phyloP scores from a whole-genome alignment of 2,329 filamentous ascomycete species.

The Gaeumannomyces tritici region DNA sequence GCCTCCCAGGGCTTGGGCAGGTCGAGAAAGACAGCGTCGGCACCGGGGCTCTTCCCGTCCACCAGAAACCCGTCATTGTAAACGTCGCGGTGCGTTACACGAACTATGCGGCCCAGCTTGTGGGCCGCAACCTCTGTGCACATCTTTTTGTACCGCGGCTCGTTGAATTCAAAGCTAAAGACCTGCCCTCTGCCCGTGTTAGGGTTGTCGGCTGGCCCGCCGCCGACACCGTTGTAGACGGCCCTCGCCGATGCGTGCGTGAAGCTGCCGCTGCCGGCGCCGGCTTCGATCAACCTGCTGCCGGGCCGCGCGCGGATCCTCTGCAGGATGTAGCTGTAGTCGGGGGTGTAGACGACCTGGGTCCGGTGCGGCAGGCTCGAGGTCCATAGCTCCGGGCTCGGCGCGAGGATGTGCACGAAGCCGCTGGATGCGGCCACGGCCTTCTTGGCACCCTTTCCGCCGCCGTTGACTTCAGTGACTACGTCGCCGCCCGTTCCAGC shows the following conservation, averaged over 20 bases:
- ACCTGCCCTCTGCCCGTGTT: slow-evolving; percentile 49
- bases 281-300: slow-evolving; percentile 66
- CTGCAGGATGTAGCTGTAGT: slow-evolving; percentile 78
- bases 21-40: slow-evolving; percentile 68
- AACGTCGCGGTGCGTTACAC: slow-evolving; percentile 70
- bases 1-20: slow-evolving; percentile 75
- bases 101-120: slow-evolving; percentile 53
- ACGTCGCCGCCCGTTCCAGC: slow-evolving; percentile 6
- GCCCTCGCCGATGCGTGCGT: slow-evolving; percentile 70
- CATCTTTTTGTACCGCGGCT: slow-evolving; percentile 60
- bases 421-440: slow-evolving; percentile 50
- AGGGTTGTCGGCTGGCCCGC: slow-evolving; percentile 16
- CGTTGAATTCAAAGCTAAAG: slow-evolving; percentile 77
- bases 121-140: slow-evolving; percentile 61
- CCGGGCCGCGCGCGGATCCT: slow-evolving; percentile 66
- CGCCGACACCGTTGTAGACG: slow-evolving; percentile 56
- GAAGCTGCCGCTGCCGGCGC: slow-evolving; percentile 74
- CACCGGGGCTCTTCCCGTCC: slow-evolving; percentile 47
- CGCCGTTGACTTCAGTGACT: slow-evolving; percentile 5
- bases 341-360: slow-evolving; percentile 79
- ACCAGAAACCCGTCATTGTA: slow-evolving; percentile 66
- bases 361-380: slow-evolving; percentile 70
- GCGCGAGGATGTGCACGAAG: slow-evolving; percentile 69
- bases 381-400: slow-evolving; percentile 77
- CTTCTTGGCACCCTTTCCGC: slow-evolving; percentile 28